Base-by-base conservation (phyloP, 2,329 filamentous ascomycete species). In the Neopestalotiopsis clavispora region DNA sequence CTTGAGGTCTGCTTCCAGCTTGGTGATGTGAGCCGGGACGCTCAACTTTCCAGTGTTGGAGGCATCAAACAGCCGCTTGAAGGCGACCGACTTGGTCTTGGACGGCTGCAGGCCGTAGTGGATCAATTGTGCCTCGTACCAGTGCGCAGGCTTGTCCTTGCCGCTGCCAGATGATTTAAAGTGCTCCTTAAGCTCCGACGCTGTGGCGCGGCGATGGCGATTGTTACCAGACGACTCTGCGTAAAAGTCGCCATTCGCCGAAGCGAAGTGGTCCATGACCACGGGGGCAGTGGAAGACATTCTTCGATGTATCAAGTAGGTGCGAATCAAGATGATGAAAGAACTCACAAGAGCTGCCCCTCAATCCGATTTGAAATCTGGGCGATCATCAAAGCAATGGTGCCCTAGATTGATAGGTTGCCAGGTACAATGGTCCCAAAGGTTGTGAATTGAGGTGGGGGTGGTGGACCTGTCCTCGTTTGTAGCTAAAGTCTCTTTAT, bases 81-180 rank as follows among this genome's bases (percentile, higher is more conserved):
- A 87, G 10, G 89, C 88, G 0, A 84, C 83, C 28, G 86, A 84
- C 77, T 91, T 91, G 59, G 83, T 83, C 73, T 88, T 89, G 20
- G 86, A 88, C 0, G 84, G 82, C 6, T 80, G 81, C 0, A 91
- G 80, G 1, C 87, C 89, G 77, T 91, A 91, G 77, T 91, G 89
- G 4, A 89, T 77, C 12, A 91, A 82, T 71, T 91, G 88, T 0
- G 89, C 88, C 70, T 89, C 84, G 69, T 89, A 91, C 85, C 86
- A 91, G 71, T 90, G 87, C 1, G 82, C 87, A 0, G 87, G 84
- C 58, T 83, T 84, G 72, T 90, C 86, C 58, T 79, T 81, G 32
- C 79, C 78, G 49, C 71, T 79, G 52, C 80, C 80, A 5, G 76
- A 75, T 20, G 69, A 70, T 59, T 84, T 82, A 70, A 86, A 84